These are phyloP conservation scores for Mariannaea sp. DNA, from an alignment of 2,329 filamentous ascomycete species.

Conservation along the genomic window DNA sequence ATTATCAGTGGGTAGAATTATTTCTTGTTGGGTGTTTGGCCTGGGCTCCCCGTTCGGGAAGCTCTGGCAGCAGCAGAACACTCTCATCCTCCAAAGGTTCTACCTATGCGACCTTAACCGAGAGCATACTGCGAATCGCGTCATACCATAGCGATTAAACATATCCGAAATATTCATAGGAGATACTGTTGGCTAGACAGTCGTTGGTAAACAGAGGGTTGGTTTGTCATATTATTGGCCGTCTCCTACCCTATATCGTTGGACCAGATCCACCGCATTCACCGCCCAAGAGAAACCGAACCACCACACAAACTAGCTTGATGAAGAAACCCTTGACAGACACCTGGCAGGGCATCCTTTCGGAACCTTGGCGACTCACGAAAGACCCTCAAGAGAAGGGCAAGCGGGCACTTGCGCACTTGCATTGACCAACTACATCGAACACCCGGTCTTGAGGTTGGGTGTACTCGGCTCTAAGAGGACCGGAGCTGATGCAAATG, in stretches of 20 bases:
- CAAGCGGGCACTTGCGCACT: slow-evolving; percentile 13
- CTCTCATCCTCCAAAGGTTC: too few relatives aligned
- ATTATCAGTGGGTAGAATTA: too few relatives aligned
- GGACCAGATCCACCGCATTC: slow-evolving; percentile 33
- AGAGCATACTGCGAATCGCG: not conserved
- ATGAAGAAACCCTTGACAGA: slow-evolving; percentile 31
- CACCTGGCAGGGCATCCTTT: slow-evolving; percentile 35
- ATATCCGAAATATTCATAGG: slow-evolving; percentile 15
- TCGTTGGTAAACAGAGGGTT: not conserved
- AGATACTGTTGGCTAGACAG: slow-evolving; percentile 22
- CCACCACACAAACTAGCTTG: slow-evolving; percentile 27
- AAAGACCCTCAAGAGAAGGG: slow-evolving; percentile 21
- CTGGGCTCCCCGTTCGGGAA: too few relatives aligned
- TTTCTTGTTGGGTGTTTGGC: too few relatives aligned
- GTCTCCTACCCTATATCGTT: slow-evolving; percentile 37
- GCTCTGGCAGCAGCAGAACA: too few relatives aligned
- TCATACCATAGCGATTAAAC: not conserved
- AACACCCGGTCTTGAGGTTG: slow-evolving; percentile 17
- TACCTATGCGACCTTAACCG: too few relatives aligned
- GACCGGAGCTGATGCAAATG: slow-evolving; percentile 8
- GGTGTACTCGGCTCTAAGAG: slow-evolving; percentile 8
- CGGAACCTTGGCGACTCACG: slow-evolving; percentile 22
- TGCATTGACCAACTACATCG: slow-evolving; percentile 23
- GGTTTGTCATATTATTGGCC: too few relatives aligned
- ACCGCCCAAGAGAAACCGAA: slow-evolving; percentile 15